Percentiles rank a stretch among this genome's conserved stretches.
These are phyloP conservation scores for Scalesia atractyloides DNA, from an alignment of 129 eudicot species.

Conservation along the genomic window DNA sequence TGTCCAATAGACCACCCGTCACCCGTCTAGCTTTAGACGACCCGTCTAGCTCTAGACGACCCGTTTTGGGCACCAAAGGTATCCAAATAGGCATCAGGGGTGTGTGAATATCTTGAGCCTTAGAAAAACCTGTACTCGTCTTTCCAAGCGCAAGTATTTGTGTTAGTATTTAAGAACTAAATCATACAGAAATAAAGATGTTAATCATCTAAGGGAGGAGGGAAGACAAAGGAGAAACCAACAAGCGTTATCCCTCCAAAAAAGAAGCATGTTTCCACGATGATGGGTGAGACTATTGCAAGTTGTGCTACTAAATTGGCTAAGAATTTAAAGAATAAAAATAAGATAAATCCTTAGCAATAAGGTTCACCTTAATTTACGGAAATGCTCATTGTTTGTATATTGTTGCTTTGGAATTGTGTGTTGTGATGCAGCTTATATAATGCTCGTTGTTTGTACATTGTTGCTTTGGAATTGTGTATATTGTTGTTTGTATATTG, in stretches of 20 bases:
- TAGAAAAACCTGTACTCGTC: too few species aligned
- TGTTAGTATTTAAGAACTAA: too few species aligned
- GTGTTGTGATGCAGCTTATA: background rate
- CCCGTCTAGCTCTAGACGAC: too few species aligned
- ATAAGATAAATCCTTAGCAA: conserved; percentile 10
- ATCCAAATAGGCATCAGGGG: too few species aligned
- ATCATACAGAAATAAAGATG: too few species aligned
- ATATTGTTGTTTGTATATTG: background rate
- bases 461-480: background rate
- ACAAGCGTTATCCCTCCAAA: conserved; percentile 1
- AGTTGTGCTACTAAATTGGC: too few species aligned
- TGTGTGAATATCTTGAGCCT: too few species aligned
- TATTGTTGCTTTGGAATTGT: background rate
- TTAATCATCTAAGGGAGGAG: background rate
- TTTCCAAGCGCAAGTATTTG: too few species aligned
- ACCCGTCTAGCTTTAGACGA: too few species aligned
- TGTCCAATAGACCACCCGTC: too few species aligned
- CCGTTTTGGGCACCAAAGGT: too few species aligned
- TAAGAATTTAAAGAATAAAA: background rate
- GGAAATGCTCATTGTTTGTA: background rate
- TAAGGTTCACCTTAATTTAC: background rate
- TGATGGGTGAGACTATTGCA: background rate
- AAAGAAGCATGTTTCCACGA: conserved; percentile 8
- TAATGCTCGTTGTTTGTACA: background rate
- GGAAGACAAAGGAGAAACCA: background rate